Base-by-base conservation (phyloP, 495 filamentous ascomycete species). In the Sordaria brevicollis region DNA sequence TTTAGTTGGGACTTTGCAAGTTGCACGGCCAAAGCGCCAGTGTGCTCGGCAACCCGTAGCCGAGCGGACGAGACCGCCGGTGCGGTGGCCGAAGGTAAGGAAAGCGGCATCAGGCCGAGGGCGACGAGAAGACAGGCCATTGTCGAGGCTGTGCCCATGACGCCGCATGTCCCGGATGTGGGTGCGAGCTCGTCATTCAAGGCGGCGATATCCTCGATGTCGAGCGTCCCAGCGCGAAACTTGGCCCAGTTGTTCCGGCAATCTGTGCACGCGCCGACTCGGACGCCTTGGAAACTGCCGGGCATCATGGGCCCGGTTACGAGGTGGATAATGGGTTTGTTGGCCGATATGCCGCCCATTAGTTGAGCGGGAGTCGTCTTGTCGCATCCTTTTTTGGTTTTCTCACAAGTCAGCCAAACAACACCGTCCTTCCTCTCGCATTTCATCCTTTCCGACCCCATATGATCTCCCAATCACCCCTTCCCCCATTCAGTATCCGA, bases 231-330 rank as follows among this genome's bases (percentile, higher is more conserved):
- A 0, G 87, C 88, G 9, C 89, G 77, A 68, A 85, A 90, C 4
- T 84, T 86, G 1, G 89, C 89, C 89, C 89, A 91, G 72, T 89
- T 89, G 74, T 84, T 89, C 31, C 89, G 76, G 71, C 89, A 91
- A 72, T 91, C 89, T 0, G 89, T 91, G 70, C 89, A 91, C 5
- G 89, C 89, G 1, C 89, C 89, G 15, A 91, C 84, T 9, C 88
- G 77, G 31, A 80, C 75, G 0, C 88, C 88, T 29, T 81, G 82
- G 71, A 87, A 84, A 71, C 83, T 89, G 0, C 89, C 89, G 0
- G 88, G 87, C 83, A 90, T 83, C 89, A 91, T 91, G 4, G 89
- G 88, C 0, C 88, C 89, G 2, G 89, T 90, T 3, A 89, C 82
- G 0, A 91, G 79, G 33, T 87, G 87, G 34, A 90, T 75, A 34